These are phyloP conservation scores for Penicillium hesseltinei DNA, from an alignment of 2,329 filamentous ascomycete species.

Conservation along the genomic window DNA sequence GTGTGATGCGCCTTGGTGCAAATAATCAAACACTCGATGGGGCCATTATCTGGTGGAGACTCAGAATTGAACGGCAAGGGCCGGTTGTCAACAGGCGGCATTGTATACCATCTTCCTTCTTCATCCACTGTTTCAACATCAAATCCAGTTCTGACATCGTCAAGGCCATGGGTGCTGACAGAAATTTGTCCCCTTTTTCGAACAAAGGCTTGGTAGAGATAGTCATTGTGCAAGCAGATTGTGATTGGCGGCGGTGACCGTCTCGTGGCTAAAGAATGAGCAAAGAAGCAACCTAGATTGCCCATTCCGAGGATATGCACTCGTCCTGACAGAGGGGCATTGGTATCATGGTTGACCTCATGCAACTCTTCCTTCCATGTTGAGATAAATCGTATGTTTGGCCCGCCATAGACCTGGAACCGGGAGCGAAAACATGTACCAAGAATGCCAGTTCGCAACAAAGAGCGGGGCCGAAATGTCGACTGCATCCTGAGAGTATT, in stretches of 20 bases:
- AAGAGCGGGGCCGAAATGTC: conserved; percentile 33
- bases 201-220: conserved; percentile 37
- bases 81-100: conserved; percentile 24
- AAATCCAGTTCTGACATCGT: conserved; percentile 45
- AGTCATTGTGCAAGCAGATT: conserved; percentile 66
- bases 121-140: conserved; percentile 42
- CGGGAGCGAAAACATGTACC: conserved; percentile 15
- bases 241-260: conserved; percentile 69
- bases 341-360: conserved; percentile 20
- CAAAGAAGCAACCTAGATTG: conserved; percentile 77
- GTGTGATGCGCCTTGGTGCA: conserved; percentile 72
- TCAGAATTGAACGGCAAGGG: background rate
- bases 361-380: conserved; percentile 31
- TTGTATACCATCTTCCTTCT: conserved; percentile 34
- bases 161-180: conserved; percentile 40
- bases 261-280: conserved; percentile 65
- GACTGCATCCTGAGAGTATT: conserved; percentile 38
- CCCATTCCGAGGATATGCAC: conserved; percentile 79
- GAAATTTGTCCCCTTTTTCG: conserved; percentile 33
- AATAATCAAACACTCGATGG: conserved; percentile 73
- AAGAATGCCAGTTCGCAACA: conserved; percentile 29
- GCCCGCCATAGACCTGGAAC: background rate
- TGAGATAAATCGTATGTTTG: conserved; percentile 20
- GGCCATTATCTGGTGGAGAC: conserved; percentile 40
- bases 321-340: conserved; percentile 41